Base-by-base conservation (phyloP, 176 grass and related monocot species). In the Hsuehochloa calcarea region DNA sequence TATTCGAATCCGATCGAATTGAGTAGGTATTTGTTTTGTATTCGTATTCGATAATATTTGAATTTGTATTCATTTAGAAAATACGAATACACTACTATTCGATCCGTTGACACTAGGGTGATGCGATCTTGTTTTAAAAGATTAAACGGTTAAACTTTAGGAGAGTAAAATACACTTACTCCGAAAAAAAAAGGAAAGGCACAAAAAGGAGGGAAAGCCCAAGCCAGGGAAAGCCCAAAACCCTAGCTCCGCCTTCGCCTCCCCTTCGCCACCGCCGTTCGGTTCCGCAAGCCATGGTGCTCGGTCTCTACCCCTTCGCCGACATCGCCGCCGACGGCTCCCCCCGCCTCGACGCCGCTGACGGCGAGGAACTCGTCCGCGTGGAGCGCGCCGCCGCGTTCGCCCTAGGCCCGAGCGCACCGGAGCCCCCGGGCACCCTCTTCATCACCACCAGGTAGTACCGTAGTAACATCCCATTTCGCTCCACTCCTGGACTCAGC, bases 401-500 rank as follows among this genome's bases (percentile, higher is more conserved):
- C 15, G 93, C 77, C 68, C 66, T 96, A 43, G 93, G 86, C 38
- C 63, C 41, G 60, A 82, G 86, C 0, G 58, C 43, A 22, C 66
- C 80, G 71, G 88, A 93, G 27, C 77, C 86, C 46, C 72, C 66
- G 5, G 93, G 93, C 2, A 91, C 91, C 41, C 84, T 96, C 22
- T 96, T 89, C 60, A 65, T 96, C 86, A 89, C 93, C 44, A 90
- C 83, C 46, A 91, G 76, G 92, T 92, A 88, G n/a, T 1, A n/a
- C 52, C 31, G 31, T 49, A 10, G 25, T 12, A 75, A 13, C 67
- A 37, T 22, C 17, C 38, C 43, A 58, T 39, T 6, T 29, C 31
- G 45, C 6, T 15, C 15, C 10, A 9, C 43, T 47, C 45, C 27
- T 5, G 3, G 35, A 27, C 38, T 2, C 17, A 64, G 60, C 54